Conservation (phyloP, 805 yeast species). For the Candida stauntonica region DNA sequence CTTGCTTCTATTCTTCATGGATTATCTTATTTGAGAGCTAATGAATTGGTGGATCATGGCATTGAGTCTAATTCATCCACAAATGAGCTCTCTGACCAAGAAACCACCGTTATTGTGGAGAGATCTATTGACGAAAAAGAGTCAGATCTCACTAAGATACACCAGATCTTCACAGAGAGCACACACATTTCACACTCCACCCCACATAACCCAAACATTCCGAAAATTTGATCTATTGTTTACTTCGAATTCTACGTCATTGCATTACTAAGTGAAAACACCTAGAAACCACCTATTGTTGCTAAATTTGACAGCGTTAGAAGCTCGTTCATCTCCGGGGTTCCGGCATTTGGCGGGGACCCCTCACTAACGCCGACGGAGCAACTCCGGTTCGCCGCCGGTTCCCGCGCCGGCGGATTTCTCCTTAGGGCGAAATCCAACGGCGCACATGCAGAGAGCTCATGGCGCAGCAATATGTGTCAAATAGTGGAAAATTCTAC, state of each 20-base stretch:
- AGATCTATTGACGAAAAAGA: too few relatives aligned
- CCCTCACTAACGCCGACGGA: neutral
- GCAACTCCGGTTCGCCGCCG: too few relatives aligned
- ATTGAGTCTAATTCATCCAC: neutral
- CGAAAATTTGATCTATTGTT: too few relatives aligned
- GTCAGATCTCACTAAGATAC: too few relatives aligned
- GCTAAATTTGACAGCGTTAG: neutral
- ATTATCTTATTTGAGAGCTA: slow-evolving; percentile 2
- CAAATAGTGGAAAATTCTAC: too few relatives aligned
- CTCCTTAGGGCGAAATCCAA: neutral
- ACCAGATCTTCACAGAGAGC: too few relatives aligned
- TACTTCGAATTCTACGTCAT: too few relatives aligned
- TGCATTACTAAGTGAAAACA: too few relatives aligned
- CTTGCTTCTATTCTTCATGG: slow-evolving; percentile 6
- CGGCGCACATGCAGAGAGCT: neutral
- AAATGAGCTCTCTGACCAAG: neutral
- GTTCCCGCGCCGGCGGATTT: neutral
- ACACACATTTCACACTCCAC: too few relatives aligned
- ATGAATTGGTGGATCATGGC: neutral
- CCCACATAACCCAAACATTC: too few relatives aligned
- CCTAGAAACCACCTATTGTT: too few relatives aligned
- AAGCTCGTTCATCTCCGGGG: neutral
- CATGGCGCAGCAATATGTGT: neutral
- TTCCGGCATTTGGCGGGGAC: neutral
- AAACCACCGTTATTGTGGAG: neutral